phyloP scores from a whole-genome alignment of 805 yeast species.

The Saturnispora silvae region DNA sequence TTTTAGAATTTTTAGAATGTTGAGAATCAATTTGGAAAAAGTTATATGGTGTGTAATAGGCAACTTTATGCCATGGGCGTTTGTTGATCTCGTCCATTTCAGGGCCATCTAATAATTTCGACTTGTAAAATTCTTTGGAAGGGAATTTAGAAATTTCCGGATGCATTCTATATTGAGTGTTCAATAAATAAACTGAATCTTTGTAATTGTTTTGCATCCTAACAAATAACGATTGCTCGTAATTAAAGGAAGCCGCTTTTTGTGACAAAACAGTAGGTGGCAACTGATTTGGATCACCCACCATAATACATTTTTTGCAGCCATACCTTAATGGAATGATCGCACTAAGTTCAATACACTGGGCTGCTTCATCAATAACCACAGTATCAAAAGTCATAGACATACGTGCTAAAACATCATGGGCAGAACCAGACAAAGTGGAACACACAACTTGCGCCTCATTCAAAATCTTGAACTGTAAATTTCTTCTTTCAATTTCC shows the following conservation, averaged over 20 bases:
- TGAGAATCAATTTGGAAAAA: conserved; percentile 62
- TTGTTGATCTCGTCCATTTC: conserved; percentile 49
- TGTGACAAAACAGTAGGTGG: conserved; percentile 95
- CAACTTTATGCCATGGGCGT: conserved; percentile 64
- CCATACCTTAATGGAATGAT: conserved; percentile 90
- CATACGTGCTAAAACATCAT: conserved; percentile 66
- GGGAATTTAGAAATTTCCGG: conserved; percentile 86
- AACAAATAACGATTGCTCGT: conserved; percentile 89
- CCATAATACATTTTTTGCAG: conserved; percentile 84
- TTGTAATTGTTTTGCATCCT: conserved; percentile 70
- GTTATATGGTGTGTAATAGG: conserved; percentile 59
- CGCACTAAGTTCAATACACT: conserved; percentile 86
- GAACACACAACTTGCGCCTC: conserved; percentile 83
- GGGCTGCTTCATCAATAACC: conserved; percentile 94
- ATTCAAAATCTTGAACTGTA: conserved; percentile 61
- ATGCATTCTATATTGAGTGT: conserved; percentile 97
- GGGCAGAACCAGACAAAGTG: conserved; percentile 90
- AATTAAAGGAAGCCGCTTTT: conserved; percentile 66
- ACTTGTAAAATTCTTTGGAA: conserved; percentile 67
- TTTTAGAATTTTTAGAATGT: conserved; percentile 53
- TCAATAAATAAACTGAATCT: conserved; percentile 56
- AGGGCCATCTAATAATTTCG: conserved; percentile 66
- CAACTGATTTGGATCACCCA: conserved; percentile 95
- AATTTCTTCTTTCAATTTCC: conserved; percentile 66
- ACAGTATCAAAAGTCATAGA: conserved; percentile 81